Base-by-base conservation (phyloP, 495 filamentous ascomycete genomes). In the Tuber borchii region DNA sequence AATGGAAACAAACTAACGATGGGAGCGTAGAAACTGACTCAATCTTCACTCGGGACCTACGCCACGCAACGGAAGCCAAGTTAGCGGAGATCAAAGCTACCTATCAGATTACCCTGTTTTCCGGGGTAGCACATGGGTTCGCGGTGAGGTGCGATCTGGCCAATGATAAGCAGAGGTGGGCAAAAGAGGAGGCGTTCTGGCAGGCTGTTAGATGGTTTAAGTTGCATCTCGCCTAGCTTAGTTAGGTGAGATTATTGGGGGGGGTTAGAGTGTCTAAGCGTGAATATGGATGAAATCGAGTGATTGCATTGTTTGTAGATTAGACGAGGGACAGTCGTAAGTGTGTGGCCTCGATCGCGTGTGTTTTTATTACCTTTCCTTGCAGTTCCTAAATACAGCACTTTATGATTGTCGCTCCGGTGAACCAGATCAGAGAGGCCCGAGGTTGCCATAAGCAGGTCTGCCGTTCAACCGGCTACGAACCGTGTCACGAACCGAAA, bases 31-130 rank as follows among this genome's bases (percentile, higher is more conserved):
- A 94, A 86, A 91, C 88, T 56, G 94, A 97, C 83, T 6, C 75
- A 12, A 93, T 94, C 84, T 97, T 97, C 88, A 88, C 93, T 2
- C 84, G 87, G 40, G 88, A 91, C 80, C 91, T 91, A 83, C 91
- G 94, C 45, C 87, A 88, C 78, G 84, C 89, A 81, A 87, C 87
- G 19, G 90, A 91, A 83, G 87, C 83, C 2, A 89, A 86, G 70
- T 83, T 91, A 73, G 86, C 87, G 79, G 87, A 92, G 83, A 87
- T 85, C 37, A 87, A 87, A 40, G 84, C 89, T 71, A 90, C 90
- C 0, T 97, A 92, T 84, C 93, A 97, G 85, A 92, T 97, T 83
- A 93, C 89, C 84, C 84, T 97, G 69, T 95, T 88, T 87, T 89
- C 90, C 34, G 90, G 90, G 71, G 91, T 95, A 70, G 79, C 80